Conservation (phyloP, 805 yeast species). For the Schizosaccharomyces pombe region DNA sequence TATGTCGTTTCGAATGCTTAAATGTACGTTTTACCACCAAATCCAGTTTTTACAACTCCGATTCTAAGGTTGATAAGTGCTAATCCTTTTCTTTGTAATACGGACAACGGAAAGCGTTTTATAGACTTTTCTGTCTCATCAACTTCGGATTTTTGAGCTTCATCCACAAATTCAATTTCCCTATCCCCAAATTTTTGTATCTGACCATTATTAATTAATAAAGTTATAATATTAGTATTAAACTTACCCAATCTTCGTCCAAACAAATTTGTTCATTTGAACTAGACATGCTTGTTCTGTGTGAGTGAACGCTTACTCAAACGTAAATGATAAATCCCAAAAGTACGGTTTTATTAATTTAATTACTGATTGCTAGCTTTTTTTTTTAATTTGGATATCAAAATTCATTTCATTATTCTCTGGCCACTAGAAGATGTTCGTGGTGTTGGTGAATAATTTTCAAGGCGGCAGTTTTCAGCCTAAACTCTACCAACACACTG, state of each 20-base stretch:
- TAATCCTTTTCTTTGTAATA: conserved; percentile 41
- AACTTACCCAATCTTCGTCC: background rate
- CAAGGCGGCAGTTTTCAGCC: background rate
- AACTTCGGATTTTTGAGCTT: conserved; percentile 30
- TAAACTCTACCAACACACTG: background rate
- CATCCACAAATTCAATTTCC: conserved; percentile 12
- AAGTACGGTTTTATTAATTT: too few relatives aligned
- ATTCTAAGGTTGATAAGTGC: conserved; percentile 44
- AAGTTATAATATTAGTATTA: background rate
- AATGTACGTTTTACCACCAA: conserved; percentile 36
- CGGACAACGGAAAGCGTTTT: conserved; percentile 29
- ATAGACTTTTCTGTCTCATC: conserved; percentile 23
- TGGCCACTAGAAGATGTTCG: too few relatives aligned
- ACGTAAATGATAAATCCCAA: too few relatives aligned
- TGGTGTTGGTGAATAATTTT: too few relatives aligned
- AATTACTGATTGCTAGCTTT: too few relatives aligned
- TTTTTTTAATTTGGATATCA: too few relatives aligned
- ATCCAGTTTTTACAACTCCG: conserved; percentile 42
- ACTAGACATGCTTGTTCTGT: too few relatives aligned
- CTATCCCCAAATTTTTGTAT: background rate
- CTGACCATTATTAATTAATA: background rate
- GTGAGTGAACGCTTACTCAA: too few relatives aligned
- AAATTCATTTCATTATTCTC: too few relatives aligned
- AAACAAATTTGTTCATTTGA: too few relatives aligned
- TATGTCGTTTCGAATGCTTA: background rate